A percentile compares a stretch with the other conserved stretches of the same genome.
Evolutionary conservation across 1,284 basidiomycete species (phyloP).

Genomic region (Serendipita sp.): DNA sequence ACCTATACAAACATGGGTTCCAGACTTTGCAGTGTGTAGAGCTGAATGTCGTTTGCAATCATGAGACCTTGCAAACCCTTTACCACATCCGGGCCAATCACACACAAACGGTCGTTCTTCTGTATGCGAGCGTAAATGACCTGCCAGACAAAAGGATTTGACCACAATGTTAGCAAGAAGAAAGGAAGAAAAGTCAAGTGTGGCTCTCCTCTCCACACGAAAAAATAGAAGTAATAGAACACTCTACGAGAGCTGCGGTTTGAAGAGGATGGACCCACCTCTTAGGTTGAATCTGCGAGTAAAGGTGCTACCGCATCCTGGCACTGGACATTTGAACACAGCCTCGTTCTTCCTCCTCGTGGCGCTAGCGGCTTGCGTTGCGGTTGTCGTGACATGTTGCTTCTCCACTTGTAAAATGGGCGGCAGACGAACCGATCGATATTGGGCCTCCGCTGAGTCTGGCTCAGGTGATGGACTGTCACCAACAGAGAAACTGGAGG

Average conservation of each 20-base stretch:
- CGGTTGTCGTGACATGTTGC: conserved; percentile 84
- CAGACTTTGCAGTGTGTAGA: conserved; percentile 69
- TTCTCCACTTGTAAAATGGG: conserved; percentile 79
- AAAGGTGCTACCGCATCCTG: conserved; percentile 90
- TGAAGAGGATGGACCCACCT: conserved; percentile 33
- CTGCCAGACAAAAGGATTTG: conserved; percentile 35
- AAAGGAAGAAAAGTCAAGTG: no score
- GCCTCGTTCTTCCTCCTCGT: conserved; percentile 82
- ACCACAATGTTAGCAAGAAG: conserved; percentile 13
- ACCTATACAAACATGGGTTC: conserved; percentile 77
- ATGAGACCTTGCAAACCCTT: conserved; percentile 87
- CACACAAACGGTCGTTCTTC: conserved; percentile 91
- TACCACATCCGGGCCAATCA: conserved; percentile 84
- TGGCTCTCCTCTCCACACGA: neutral
- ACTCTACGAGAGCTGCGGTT: no score
- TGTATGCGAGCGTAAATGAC: conserved; percentile 90
- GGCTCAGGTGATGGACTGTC: conserved; percentile 11
- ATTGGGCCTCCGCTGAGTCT: conserved; percentile 28
- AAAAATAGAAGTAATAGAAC: neutral
- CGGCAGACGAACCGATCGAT: conserved; percentile 40
- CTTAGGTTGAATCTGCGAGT: conserved; percentile 73
- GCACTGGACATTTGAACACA: conserved; percentile 83
- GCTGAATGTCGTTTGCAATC: conserved; percentile 93
- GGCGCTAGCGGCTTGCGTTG: conserved; percentile 86
- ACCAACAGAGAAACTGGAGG: neutral